Conservation (phyloP, 2,329 filamentous ascomycete genomes). For the Paraphoma chrysanthemicola region DNA sequence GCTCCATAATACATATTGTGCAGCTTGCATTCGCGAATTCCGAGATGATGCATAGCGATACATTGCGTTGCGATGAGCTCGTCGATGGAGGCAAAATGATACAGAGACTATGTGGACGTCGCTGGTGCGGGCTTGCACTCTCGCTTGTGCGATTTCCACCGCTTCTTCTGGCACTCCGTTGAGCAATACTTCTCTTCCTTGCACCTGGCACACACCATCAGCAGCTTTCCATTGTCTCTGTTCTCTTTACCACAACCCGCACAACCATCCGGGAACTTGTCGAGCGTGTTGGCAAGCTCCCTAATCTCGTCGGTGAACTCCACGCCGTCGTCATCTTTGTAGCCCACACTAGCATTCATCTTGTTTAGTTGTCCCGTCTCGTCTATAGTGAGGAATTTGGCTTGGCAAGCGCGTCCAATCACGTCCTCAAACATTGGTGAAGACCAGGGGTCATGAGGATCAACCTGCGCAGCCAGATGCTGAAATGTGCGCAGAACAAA, state of each 20-base stretch:
- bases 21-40: no score
- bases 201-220: constrained; percentile 8
- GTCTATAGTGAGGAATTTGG: constrained; percentile 8
- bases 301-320: constrained; percentile 17
- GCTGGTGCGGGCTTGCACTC: neutral
- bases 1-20: no score
- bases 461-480: constrained; percentile 5
- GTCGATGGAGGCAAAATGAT: no score
- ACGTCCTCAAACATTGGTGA: constrained; percentile 7
- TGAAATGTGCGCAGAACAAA: constrained; percentile 19
- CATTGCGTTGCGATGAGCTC: no score
- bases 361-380: constrained; percentile 9
- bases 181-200: constrained; percentile 10
- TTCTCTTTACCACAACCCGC: constrained; percentile 4
- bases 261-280: constrained; percentile 2
- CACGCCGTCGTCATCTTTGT: constrained; percentile 10
- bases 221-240: constrained; percentile 1
- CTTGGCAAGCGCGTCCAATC: neutral
- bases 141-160: constrained; percentile 7
- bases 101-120: no score
- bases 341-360: constrained; percentile 9
- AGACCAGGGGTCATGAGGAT: constrained; percentile 2
- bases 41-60: no score
- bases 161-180: constrained; percentile 9
- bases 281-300: constrained; percentile 6